These are phyloP conservation scores for Monosporascus cannonballus DNA, from an alignment of 2,329 filamentous ascomycete species.

Conservation along the genomic window DNA sequence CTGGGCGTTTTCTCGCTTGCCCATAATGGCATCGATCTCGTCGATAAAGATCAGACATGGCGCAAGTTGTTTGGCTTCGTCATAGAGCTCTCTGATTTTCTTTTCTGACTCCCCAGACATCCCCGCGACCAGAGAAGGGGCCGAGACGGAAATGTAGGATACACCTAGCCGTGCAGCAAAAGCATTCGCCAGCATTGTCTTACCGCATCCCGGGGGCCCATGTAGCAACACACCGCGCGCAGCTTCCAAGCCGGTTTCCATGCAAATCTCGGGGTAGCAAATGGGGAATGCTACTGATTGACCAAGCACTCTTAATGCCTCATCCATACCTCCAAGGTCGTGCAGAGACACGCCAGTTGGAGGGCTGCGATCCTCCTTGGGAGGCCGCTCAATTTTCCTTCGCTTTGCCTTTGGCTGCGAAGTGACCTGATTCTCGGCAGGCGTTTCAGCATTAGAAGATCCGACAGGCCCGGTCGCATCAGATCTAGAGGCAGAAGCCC, in stretches of 20 bases:
- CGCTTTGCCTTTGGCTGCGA: slow-evolving; percentile 63
- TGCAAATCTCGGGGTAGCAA: slow-evolving; percentile 59
- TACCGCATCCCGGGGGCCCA: slow-evolving; percentile 79
- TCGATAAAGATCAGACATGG: slow-evolving; percentile 91
- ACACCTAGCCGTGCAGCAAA: slow-evolving; percentile 70
- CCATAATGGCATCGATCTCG: slow-evolving; percentile 85
- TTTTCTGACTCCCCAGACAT: slow-evolving; percentile 90
- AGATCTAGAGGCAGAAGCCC: not conserved
- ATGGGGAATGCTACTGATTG: slow-evolving; percentile 70
- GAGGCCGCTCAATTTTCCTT: slow-evolving; percentile 43
- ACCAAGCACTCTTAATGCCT: slow-evolving; percentile 62
- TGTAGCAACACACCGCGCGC: slow-evolving; percentile 72
- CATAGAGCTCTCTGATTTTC: slow-evolving; percentile 77
- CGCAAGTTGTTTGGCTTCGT: slow-evolving; percentile 78
- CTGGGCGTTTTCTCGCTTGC: slow-evolving; percentile 75
- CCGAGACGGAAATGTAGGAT: slow-evolving; percentile 76
- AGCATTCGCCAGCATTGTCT: slow-evolving; percentile 77
- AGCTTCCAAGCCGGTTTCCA: slow-evolving; percentile 59
- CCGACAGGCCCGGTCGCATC: slow-evolving; percentile 17
- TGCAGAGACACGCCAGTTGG: slow-evolving; percentile 62
- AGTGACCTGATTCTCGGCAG: slow-evolving; percentile 49
- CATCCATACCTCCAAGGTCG: slow-evolving; percentile 72
- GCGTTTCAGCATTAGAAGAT: slow-evolving; percentile 19
- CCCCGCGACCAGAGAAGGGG: slow-evolving; percentile 73
- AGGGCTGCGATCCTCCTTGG: slow-evolving; percentile 54